These are phyloP conservation scores for Wickerhamiella cacticola DNA, from an alignment of 805 yeast species.

Conservation along the genomic window DNA sequence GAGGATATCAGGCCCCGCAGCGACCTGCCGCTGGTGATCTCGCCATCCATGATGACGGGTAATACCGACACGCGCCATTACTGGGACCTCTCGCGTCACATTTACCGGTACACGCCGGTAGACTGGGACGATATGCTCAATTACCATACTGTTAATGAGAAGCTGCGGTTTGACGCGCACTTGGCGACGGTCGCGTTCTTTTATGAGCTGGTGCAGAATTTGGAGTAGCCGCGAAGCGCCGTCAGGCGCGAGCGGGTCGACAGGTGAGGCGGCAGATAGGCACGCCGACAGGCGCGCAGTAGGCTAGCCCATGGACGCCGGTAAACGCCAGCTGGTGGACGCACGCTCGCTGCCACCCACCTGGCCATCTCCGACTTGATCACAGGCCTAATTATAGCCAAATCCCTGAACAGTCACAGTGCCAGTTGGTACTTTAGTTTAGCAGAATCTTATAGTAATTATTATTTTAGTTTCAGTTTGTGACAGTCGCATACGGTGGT, in stretches of 20 bases:
- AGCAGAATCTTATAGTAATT: too few species aligned
- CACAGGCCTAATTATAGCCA: too few species aligned
- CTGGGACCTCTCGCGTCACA: conserved; percentile 49
- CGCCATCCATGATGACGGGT: conserved; percentile 54
- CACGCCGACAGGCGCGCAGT: conserved; percentile 34
- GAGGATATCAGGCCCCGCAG: conserved; percentile 36
- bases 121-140: conserved; percentile 18
- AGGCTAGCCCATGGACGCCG: conserved; percentile 53
- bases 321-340: conserved; percentile 51
- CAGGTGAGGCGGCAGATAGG: too few species aligned
- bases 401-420: too few species aligned
- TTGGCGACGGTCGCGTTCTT: conserved; percentile 7
- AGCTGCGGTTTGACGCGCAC: conserved; percentile 2
- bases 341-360: too few species aligned
- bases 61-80: conserved; percentile 62
- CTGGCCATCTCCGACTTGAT: too few species aligned
- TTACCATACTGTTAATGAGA: conserved; percentile 17
- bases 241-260: too few species aligned
- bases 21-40: conserved; percentile 33
- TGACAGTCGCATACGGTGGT: too few species aligned
- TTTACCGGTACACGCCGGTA: conserved; percentile 47
- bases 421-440: too few species aligned
- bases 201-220: conserved; percentile 11
- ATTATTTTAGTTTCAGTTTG: too few species aligned
- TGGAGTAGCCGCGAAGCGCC: too few species aligned